Evolutionary conservation across 2,329 filamentous ascomycete species (phyloP).

Genomic region (Chaetomium sp.): DNA sequence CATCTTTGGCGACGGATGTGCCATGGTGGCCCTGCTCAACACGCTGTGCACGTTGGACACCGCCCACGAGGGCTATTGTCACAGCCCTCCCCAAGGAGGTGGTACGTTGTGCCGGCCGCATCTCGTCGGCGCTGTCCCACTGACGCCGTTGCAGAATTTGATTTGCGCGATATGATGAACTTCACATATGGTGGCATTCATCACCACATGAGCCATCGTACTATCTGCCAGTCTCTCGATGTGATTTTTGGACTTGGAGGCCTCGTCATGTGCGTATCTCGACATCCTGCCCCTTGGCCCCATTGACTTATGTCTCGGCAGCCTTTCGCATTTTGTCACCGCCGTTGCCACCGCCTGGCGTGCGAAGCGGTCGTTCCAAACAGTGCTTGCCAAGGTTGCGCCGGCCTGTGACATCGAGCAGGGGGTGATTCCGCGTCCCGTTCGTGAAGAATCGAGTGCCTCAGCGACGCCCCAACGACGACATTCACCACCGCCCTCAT

Average conservation of each 20-base stretch:
- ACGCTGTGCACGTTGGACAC: conserved; percentile 26
- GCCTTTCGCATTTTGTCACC: conserved; percentile 16
- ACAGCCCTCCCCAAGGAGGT: neutral
- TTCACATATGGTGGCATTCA: neutral
- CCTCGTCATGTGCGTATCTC: conserved; percentile 19
- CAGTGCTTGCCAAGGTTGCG: conserved; percentile 8
- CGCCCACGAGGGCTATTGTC: conserved; percentile 22
- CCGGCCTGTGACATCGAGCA: conserved; percentile 19
- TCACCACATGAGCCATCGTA: conserved; percentile 5
- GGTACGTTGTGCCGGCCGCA: conserved; percentile 8
- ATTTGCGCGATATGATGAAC: neutral
- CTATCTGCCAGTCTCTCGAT: conserved; percentile 21
- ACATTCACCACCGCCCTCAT: conserved; percentile 24
- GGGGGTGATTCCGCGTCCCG: neutral
- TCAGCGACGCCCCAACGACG: conserved; percentile 1
- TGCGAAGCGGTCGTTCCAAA: conserved; percentile 6
- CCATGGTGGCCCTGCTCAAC: conserved; percentile 34
- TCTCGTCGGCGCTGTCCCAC: neutral
- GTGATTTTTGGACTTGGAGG: conserved; percentile 19
- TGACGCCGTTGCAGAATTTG: conserved; percentile 18
- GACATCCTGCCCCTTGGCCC: neutral
- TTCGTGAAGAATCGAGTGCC: neutral
- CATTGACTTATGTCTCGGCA: neutral
- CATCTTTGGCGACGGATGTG: conserved; percentile 33
- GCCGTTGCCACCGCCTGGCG: conserved; percentile 19